Conservation (phyloP, 176 grass and related monocot species). For the Pontederia crassipes region DNA sequence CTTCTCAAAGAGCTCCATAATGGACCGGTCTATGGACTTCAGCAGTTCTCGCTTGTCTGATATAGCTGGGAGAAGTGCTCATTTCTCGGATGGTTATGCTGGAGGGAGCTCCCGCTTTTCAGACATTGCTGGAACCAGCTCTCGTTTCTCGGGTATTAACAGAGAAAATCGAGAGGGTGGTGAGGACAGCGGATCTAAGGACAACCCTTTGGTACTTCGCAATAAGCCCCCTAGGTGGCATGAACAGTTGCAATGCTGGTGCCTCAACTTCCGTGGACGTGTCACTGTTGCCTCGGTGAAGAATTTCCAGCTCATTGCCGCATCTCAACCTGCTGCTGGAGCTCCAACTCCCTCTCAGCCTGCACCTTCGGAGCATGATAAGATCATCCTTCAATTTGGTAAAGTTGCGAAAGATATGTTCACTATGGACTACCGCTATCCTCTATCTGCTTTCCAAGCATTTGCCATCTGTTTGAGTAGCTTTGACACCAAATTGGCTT, state of each 20-base stretch:
- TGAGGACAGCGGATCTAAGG: constrained; percentile 35
- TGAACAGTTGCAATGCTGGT: constrained; percentile 98
- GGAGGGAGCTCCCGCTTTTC: not conserved
- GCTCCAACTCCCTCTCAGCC: constrained; percentile 43
- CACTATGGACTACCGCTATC: constrained; percentile 97
- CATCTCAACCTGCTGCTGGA: constrained; percentile 32
- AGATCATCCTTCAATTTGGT: constrained; percentile 89
- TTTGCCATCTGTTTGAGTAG: constrained; percentile 96
- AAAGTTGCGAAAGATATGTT: constrained; percentile 97
- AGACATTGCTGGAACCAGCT: not conserved
- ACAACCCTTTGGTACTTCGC: constrained; percentile 72
- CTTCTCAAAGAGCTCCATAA: constrained; percentile 74
- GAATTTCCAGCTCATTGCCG: constrained; percentile 92
- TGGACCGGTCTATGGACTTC: constrained; percentile 69
- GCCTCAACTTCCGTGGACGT: constrained; percentile 90
- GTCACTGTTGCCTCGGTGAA: constrained; percentile 87
- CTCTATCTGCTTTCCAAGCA: constrained; percentile 81
- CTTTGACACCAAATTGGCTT: constrained; percentile 97
- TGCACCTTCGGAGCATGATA: constrained; percentile 39
- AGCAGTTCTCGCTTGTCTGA: constrained; percentile 65
- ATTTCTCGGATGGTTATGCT: no score
- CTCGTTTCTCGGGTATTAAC: constrained; percentile 51
- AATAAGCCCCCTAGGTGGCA: constrained; percentile 97
- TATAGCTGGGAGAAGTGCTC: constrained; percentile 14
- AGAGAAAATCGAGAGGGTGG: constrained; percentile 17